Evolutionary conservation across 768 basidiomycete genomes (phyloP), one percentile per base, ranked within the genome.

Genomic region (Sarcomyxa edulis): DNA sequence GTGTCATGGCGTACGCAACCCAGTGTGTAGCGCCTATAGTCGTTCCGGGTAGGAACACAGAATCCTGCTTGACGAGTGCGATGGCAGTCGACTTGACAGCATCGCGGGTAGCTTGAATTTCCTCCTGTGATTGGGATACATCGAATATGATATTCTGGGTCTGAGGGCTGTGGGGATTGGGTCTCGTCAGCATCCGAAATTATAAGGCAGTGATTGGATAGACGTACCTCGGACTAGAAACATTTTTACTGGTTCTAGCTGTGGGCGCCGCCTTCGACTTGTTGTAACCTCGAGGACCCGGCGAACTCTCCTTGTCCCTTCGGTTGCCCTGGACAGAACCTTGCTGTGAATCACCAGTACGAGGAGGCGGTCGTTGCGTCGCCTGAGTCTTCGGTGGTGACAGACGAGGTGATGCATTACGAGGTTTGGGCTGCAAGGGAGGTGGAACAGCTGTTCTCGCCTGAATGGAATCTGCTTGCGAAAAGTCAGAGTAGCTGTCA

Each of bases 1-100:
- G 78, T 4, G 84, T 90, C 89, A 92, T 92, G 18, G 88, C 89
- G 51, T 92, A 91, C 11, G 89, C 89, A 42, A 92, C 89, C 86
- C 89, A 92, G 53, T 88, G 84, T 4, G 89, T 90, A 10, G 89
- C 89, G 7, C 89, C 89, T 39, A 92, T 91, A 22, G 89, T 92
- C 9, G 84, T 83, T 11, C 89, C 89, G 31, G 84, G 85, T 41
- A 90, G 65, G 64, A 91, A 92, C 18, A 82, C 74, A 12, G 87
- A 66, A 43, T 92, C 89, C 47, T 91, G 87, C 60, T 81, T 85
- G 54, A 92, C 86, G 33, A 92, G 71, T 11, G 89, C 89, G 38
- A 92, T 92, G 3, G 89, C 87, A 0, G 89, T 92, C n/a, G 86
- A 86, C 54, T 88, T 88, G 50, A 89, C 84, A 4, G 71, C 73